Percentiles rank a stretch among this genome's conserved stretches.
Evolutionary conservation across 2,329 filamentous ascomycete genomes (phyloP).

Genomic region (Septoria linicola): DNA sequence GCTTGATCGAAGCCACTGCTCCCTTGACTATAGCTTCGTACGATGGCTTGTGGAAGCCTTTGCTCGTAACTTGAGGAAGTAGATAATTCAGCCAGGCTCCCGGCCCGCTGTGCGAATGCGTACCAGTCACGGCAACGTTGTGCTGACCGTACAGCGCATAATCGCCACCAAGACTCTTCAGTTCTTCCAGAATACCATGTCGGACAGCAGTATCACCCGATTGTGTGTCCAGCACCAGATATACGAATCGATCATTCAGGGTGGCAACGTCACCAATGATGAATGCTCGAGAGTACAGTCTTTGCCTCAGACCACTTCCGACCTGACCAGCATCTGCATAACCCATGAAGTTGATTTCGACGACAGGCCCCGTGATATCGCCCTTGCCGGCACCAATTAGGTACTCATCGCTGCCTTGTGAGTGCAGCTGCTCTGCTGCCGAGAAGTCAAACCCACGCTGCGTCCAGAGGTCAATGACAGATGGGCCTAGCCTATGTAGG

Average conservation of each 20-base stretch:
- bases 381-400: conserved; percentile 68
- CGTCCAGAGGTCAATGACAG: conserved; percentile 18
- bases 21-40: conserved; percentile 88
- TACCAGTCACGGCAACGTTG: conserved; percentile 87
- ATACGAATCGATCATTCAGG: conserved; percentile 73
- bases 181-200: conserved; percentile 77
- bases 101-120: conserved; percentile 88
- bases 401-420: conserved; percentile 45
- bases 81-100: conserved; percentile 95
- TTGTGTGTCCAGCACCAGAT: conserved; percentile 82
- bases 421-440: background rate
- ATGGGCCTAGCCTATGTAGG: conserved; percentile 21
- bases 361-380: conserved; percentile 76
- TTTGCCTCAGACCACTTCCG: conserved; percentile 80
- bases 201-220: conserved; percentile 87
- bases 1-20: conserved; percentile 73
- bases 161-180: conserved; percentile 66
- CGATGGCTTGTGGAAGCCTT: conserved; percentile 82
- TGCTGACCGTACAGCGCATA: conserved; percentile 74
- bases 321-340: conserved; percentile 84
- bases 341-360: conserved; percentile 87
- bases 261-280: conserved; percentile 70
- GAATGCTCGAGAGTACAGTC: conserved; percentile 85
- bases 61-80: conserved; percentile 82
- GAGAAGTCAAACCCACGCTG: background rate